phyloP scores from a whole-genome alignment of 2,329 filamentous ascomycete species.

The Colletotrichum sp. region DNA sequence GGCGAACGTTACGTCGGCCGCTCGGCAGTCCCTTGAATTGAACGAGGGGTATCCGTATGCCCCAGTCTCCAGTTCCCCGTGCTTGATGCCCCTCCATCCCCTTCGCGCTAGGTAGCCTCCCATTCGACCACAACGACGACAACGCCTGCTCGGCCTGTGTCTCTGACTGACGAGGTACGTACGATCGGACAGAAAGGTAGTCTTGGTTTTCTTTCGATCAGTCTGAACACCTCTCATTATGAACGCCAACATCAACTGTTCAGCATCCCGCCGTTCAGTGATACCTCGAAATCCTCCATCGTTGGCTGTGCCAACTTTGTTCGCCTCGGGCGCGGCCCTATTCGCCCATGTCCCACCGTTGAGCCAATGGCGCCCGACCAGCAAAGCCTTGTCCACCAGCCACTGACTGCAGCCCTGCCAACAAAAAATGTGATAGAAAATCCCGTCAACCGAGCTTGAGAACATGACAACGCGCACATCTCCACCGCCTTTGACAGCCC shows the following conservation, averaged over 20 bases:
- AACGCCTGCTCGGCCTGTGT: background rate
- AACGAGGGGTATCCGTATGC: background rate
- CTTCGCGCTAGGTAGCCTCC: background rate
- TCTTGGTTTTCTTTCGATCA: background rate
- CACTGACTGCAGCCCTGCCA: background rate
- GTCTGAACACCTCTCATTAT: background rate
- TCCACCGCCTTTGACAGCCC: background rate
- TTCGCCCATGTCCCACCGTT: background rate
- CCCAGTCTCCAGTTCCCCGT: background rate
- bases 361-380: background rate
- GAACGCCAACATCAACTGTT: background rate
- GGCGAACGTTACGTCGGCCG: background rate
- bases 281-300: background rate
- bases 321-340: background rate
- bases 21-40: background rate
- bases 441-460: background rate
- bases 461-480: constrained; percentile 3
- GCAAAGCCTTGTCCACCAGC: background rate
- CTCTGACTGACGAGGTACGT: background rate
- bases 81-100: background rate
- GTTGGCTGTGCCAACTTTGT: background rate
- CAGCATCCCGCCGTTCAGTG: background rate
- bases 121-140: background rate
- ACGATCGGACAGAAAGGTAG: background rate
- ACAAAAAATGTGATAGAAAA: background rate